Percentiles rank a stretch among this genome's conserved stretches.
Conservation (phyloP, 169 alveolate genomes). For the Toxoplasma gondii region DNA sequence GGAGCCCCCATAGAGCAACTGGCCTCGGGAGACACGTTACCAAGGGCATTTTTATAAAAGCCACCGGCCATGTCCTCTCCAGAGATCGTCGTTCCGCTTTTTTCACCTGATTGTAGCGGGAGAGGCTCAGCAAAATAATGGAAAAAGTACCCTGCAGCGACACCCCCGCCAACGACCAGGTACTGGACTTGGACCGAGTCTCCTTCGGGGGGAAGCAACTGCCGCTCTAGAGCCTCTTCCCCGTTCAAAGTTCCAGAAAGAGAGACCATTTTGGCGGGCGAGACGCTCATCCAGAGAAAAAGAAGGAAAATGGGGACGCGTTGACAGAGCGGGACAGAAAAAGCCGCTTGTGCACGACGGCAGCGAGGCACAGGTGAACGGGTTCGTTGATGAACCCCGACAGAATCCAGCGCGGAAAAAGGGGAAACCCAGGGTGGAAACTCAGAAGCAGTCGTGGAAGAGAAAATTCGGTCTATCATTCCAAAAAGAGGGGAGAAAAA, state of each 20-base stretch:
- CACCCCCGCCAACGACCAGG: neutral
- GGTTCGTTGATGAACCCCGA: neutral
- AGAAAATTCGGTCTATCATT: too few species aligned
- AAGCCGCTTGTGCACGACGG: neutral
- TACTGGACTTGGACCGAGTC: neutral
- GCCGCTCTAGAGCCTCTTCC: neutral
- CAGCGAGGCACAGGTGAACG: neutral
- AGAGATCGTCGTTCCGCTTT: too few species aligned
- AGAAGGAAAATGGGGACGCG: neutral
- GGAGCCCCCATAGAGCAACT: too few species aligned
- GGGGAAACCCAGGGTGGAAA: too few species aligned
- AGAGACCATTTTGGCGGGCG: neutral
- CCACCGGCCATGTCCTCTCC: too few species aligned
- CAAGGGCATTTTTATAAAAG: too few species aligned
- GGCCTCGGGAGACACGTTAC: too few species aligned
- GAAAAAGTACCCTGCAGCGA: conserved; percentile 13
- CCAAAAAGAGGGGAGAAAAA: too few species aligned
- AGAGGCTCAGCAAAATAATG: neutral
- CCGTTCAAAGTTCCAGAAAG: too few species aligned
- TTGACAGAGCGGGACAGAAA: too few species aligned
- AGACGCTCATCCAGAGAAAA: neutral
- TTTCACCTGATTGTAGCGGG: neutral
- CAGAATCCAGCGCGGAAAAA: too few species aligned
- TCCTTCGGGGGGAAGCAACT: neutral
- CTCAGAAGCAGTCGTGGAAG: too few species aligned